These are phyloP conservation scores for Aspergillus incahuasiensis DNA, from an alignment of 495 filamentous ascomycete genomes.

Conservation along the genomic window DNA sequence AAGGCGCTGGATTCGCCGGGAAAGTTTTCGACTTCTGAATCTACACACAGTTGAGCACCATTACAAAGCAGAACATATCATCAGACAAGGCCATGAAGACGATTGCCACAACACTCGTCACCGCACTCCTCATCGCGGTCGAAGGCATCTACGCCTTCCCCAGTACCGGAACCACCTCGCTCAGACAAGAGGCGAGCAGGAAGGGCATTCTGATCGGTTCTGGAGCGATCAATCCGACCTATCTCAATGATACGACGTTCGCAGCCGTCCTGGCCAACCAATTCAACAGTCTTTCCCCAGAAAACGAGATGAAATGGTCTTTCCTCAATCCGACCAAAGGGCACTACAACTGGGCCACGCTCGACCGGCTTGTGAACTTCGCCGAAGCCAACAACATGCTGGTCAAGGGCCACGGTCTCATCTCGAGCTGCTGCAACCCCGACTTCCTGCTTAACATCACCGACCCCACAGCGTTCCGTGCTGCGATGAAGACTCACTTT, in stretches of 20 bases:
- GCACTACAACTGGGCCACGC: not conserved
- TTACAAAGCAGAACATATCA: no score
- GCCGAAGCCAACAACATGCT: slow-evolving; percentile 7
- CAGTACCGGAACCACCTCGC: not conserved
- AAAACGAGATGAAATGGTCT: not conserved
- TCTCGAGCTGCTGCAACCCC: slow-evolving; percentile 17
- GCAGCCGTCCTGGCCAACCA: not conserved
- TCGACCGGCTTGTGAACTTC: not conserved
- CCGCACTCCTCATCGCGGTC: not conserved
- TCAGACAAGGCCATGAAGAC: no score
- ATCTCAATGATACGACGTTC: not conserved
- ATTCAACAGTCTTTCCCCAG: not conserved
- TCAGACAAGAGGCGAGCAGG: not conserved
- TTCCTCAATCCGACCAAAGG: not conserved
- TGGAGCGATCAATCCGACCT: not conserved
- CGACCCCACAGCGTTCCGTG: slow-evolving; percentile 4
- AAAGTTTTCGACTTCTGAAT: no score
- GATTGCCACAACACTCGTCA: not conserved
- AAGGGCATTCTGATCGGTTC: slow-evolving; percentile 1
- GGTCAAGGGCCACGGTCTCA: slow-evolving; percentile 15
- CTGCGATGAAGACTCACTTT: slow-evolving; percentile 6
- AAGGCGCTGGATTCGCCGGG: no score
- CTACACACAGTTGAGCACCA: no score
- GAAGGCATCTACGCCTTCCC: not conserved
- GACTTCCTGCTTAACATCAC: slow-evolving; percentile 15